Conservation (phyloP, 129 eudicot genomes). For the Calendula officinalis region DNA sequence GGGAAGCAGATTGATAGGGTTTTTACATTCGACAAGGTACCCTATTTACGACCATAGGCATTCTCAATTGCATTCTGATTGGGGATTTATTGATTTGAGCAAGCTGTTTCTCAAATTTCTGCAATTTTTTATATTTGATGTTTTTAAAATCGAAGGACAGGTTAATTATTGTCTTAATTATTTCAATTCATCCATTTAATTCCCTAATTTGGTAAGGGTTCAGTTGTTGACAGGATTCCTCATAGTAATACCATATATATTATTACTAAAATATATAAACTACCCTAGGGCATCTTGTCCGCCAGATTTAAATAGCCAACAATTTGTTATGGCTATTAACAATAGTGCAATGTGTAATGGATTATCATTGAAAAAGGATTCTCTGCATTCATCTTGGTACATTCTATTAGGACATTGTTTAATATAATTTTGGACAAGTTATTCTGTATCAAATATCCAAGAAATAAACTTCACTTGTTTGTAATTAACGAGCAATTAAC, state of each 20-base stretch:
- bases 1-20: conserved; percentile 81
- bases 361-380: not conserved
- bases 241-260: not conserved
- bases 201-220: not conserved
- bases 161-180: not conserved
- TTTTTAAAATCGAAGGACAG: too few relatives aligned
- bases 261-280: not conserved
- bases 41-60: not conserved
- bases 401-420: not conserved
- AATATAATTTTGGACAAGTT: not conserved
- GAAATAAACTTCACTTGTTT: not conserved
- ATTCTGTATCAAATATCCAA: too few relatives aligned
- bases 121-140: not conserved
- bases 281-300: not conserved
- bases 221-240: not conserved
- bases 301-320: not conserved
- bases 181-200: not conserved
- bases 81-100: conserved; percentile 2
- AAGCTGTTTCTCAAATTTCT: not conserved
- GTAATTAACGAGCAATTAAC: too few relatives aligned
- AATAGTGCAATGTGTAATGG: too few relatives aligned
- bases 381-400: not conserved
- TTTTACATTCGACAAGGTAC: conserved; percentile 68
- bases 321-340: not conserved
- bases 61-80: not conserved